Percentiles rank a stretch among this genome's conserved stretches.
phyloP scores from a whole-genome alignment of 768 basidiomycete genomes.

The Suillus occidentalis region DNA sequence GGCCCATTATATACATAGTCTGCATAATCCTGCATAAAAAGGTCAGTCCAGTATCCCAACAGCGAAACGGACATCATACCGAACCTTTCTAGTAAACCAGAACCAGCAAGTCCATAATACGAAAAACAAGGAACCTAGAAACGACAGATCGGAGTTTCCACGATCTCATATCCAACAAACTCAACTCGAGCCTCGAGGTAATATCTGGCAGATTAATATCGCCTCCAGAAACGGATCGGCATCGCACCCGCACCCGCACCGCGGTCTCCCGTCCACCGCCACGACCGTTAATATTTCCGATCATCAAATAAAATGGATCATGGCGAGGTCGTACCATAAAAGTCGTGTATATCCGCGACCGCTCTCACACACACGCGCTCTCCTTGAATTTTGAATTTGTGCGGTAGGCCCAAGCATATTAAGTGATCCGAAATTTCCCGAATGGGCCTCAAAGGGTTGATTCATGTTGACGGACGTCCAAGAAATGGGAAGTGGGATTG shows the following conservation, averaged over 20 bases:
- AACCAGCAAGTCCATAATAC: neutral
- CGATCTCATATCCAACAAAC: too few species aligned
- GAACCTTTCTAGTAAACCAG: slow-evolving; percentile 1
- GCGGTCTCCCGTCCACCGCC: too few species aligned
- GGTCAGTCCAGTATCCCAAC: neutral
- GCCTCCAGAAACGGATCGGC: too few species aligned
- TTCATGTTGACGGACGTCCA: neutral
- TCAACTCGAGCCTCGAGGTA: neutral
- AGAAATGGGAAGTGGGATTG: neutral
- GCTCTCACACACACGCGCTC: neutral
- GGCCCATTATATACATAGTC: too few species aligned
- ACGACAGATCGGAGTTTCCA: neutral
- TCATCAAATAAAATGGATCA: neutral
- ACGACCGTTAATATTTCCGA: neutral
- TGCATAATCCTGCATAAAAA: neutral
- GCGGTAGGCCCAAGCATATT: neutral
- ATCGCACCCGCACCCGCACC: too few species aligned
- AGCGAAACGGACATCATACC: neutral
- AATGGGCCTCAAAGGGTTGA: neutral
- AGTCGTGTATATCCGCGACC: too few species aligned
- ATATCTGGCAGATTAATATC: too few species aligned
- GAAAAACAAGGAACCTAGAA: too few species aligned
- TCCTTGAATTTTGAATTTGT: neutral
- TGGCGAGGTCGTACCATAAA: too few species aligned
- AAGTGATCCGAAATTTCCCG: neutral